Base-by-base conservation (phyloP, 225 moss, liverwort and hornwort species). In the Physcomitrellopsis africana region DNA sequence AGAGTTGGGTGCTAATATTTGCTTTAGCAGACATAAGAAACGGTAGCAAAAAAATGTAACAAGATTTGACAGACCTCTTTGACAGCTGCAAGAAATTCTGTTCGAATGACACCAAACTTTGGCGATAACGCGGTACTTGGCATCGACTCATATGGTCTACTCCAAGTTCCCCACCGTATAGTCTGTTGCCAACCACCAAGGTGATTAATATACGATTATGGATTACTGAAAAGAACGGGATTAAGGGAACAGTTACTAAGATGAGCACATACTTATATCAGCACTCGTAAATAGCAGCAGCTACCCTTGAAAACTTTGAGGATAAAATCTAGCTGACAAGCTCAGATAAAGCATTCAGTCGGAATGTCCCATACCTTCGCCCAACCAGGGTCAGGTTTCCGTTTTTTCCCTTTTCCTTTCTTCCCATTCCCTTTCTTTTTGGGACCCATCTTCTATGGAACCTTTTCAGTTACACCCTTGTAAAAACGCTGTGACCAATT, bases 151-250 rank as follows among this genome's bases (percentile, higher is more conserved):
- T 84, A 89, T 15, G 94, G 89, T 42, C 96, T 83, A 59, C 94
- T 92, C 96, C 96, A 96, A 65, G 85, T 92, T 61, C 96, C 94
- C 46, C 79, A 92, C 37, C 78, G 70, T 51, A 92, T 89, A 11
- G 89, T 88, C 96, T 94, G 80, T 59, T 70, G 73, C 3, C 70
- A 77, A 51, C 59, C 62, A 58, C 48, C 46, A 53, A 70, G 51
- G 74, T 10, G 61, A 47, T 56, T 47, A 63, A 69, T 48, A 57
- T 51, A 42, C 3, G 51, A 26, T 61, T 15, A 66, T 55, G 49
- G 0, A 17, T 49, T 17, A 49, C 51, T 44, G 17, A 46, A 32
- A 16, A 20, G 19, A 42, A 59, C 52, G 66, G 65, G 61, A 63
- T 55, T 32, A 16, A 51, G 10, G 51, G 16, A 27, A 2, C 11